Percentiles rank a stretch among this genome's conserved stretches.
phyloP scores from a whole-genome alignment of 2,329 filamentous ascomycete genomes.

The Dryadomyces quercivorus region DNA sequence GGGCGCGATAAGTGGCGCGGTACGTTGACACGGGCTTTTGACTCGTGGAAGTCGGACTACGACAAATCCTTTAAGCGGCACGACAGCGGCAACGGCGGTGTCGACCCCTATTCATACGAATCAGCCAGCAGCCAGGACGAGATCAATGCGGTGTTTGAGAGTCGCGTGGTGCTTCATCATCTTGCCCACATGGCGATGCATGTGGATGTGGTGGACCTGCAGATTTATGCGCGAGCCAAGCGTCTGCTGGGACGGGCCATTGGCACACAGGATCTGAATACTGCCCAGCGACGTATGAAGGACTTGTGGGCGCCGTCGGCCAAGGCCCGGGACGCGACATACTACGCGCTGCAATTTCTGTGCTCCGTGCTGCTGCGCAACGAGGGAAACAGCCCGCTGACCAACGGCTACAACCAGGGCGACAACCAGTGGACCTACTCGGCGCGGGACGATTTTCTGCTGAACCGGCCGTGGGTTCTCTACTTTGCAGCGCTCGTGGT shows the following conservation, averaged over 20 bases:
- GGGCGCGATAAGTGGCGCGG: slow-evolving; percentile 85
- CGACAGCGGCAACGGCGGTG: slow-evolving; percentile 23
- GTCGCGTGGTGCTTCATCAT: slow-evolving; percentile 79
- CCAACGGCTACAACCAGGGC: slow-evolving; percentile 16
- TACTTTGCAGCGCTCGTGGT: slow-evolving; percentile 89
- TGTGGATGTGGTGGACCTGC: slow-evolving; percentile 92
- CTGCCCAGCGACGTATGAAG: slow-evolving; percentile 72
- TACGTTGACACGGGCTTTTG: slow-evolving; percentile 75
- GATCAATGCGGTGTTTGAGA: slow-evolving; percentile 62
- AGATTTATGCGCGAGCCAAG: slow-evolving; percentile 85
- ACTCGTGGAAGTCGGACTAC: slow-evolving; percentile 87
- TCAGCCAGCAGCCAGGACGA: slow-evolving; percentile 41
- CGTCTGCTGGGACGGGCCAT: slow-evolving; percentile 78
- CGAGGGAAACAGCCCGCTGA: slow-evolving; percentile 24
- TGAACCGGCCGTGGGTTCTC: slow-evolving; percentile 89
- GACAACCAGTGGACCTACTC: slow-evolving; percentile 42
- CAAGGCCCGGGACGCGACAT: slow-evolving; percentile 79
- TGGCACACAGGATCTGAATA: slow-evolving; percentile 66
- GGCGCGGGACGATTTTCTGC: slow-evolving; percentile 74
- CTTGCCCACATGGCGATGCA: slow-evolving; percentile 97
- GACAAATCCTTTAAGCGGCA: slow-evolving; percentile 63
- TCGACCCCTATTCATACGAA: slow-evolving; percentile 42
- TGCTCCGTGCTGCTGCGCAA: slow-evolving; percentile 67
- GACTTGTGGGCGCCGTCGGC: slow-evolving; percentile 83
- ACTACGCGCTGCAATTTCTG: slow-evolving; percentile 83